Evolutionary conservation across 2,329 filamentous ascomycete species (phyloP).

Genomic region (Diplodia sapinea): DNA sequence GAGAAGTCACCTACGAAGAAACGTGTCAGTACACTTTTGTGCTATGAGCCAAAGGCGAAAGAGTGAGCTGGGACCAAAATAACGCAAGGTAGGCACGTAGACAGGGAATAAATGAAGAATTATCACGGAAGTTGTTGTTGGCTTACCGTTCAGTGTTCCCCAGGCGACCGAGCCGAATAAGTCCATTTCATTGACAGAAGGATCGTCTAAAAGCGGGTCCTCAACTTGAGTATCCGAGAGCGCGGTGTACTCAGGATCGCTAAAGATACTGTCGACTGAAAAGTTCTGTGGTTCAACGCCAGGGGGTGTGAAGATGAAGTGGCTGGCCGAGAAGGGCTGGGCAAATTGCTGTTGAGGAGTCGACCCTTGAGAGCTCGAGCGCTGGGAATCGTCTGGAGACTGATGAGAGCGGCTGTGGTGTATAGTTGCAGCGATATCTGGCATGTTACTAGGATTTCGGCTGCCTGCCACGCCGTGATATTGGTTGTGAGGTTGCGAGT

Average conservation of each 20-base stretch:
- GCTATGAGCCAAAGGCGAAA: not conserved
- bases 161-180: constrained; percentile 28
- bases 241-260: not conserved
- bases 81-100: not conserved
- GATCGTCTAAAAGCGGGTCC: constrained; percentile 21
- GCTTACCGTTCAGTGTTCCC: constrained; percentile 27
- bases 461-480: not conserved
- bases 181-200: constrained; percentile 23
- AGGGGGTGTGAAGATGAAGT: constrained; percentile 26
- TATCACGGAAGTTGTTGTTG: no score
- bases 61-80: not conserved
- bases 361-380: constrained; percentile 7
- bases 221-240: constrained; percentile 1
- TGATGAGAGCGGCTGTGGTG: constrained; percentile 1
- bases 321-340: constrained; percentile 15
- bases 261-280: not conserved
- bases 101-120: not conserved
- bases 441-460: not conserved
- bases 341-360: constrained; percentile 5
- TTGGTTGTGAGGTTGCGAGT: not conserved
- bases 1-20: not conserved
- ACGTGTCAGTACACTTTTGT: not conserved
- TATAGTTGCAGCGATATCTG: not conserved
- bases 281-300: not conserved
- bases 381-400: constrained; percentile 6